Conservation (phyloP, 441 rosid species). For the Omphalea diandra region DNA sequence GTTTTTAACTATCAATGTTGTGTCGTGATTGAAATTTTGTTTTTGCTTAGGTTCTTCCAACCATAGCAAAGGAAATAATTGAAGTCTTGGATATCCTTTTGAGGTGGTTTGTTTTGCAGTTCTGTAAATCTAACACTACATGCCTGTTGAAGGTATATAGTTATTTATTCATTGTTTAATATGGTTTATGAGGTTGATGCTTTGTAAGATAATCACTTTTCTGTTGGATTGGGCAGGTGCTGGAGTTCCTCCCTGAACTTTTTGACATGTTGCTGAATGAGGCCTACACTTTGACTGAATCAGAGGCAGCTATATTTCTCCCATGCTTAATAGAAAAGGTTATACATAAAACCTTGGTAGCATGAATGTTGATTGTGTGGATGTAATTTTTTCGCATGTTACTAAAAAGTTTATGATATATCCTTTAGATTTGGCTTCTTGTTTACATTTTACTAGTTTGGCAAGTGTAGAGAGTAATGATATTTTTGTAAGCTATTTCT, state of each 20-base stretch:
- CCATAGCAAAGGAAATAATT: constrained; percentile 63
- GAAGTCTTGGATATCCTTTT: constrained; percentile 94
- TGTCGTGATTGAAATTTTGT: constrained; percentile 18
- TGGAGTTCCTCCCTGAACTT: constrained; percentile 95
- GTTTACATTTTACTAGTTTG: not conserved
- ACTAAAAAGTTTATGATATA: not conserved
- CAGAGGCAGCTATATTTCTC: constrained; percentile 98
- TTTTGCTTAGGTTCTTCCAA: constrained; percentile 69
- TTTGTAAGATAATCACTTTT: constrained; percentile 13
- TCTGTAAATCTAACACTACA: constrained; percentile 96
- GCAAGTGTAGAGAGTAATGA: not conserved
- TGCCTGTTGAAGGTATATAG: constrained; percentile 91
- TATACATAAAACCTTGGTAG: constrained; percentile 15
- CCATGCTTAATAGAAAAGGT: constrained; percentile 99
- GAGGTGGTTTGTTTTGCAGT: constrained; percentile 94
- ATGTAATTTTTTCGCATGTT: not conserved
- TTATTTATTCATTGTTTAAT: not conserved
- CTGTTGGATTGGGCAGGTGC: constrained; percentile 56
- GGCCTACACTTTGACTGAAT: constrained; percentile 73
- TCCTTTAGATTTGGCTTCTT: not conserved
- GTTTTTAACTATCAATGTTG: not conserved
- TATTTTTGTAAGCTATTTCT: not conserved
- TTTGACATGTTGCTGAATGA: constrained; percentile 78
- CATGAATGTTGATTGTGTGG: constrained; percentile 9
- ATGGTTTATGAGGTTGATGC: constrained; percentile 4